These are phyloP conservation scores for Zasmidium angulare DNA, from an alignment of 2,329 filamentous ascomycete genomes.

Conservation along the genomic window DNA sequence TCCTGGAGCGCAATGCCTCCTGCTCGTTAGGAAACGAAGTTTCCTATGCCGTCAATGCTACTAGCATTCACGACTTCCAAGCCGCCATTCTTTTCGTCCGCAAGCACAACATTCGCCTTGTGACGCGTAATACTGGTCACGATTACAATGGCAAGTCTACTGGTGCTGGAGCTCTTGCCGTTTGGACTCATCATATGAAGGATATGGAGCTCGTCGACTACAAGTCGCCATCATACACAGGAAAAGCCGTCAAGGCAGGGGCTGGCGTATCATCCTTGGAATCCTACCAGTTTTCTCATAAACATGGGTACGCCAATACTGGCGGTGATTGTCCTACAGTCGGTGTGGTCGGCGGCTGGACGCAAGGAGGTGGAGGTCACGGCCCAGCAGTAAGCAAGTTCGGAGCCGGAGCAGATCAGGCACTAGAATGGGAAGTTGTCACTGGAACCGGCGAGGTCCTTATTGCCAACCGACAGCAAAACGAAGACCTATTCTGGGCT, in stretches of 20 bases:
- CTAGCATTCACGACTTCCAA: conserved; percentile 21
- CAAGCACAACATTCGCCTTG: conserved; percentile 19
- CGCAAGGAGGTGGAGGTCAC: conserved; percentile 26
- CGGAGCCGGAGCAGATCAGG: conserved; percentile 26
- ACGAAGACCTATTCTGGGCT: conserved; percentile 54
- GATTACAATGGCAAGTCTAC: conserved; percentile 54
- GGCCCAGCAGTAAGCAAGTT: conserved; percentile 13
- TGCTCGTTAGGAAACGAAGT: conserved; percentile 23
- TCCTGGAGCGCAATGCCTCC: conserved; percentile 29
- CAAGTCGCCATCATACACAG: conserved; percentile 42
- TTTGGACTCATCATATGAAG: conserved; percentile 59
- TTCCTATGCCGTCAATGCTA: conserved; percentile 28
- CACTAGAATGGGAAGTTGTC: conserved; percentile 46
- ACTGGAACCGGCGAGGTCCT: conserved; percentile 52
- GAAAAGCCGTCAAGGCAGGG: conserved; percentile 53
- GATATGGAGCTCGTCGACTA: conserved; percentile 47
- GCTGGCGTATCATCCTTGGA: conserved; percentile 56
- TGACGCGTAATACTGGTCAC: conserved; percentile 15
- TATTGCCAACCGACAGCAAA: conserved; percentile 42
- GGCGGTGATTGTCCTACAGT: conserved; percentile 56
- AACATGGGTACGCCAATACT: conserved; percentile 51
- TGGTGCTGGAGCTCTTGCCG: conserved; percentile 56
- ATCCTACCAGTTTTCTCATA: conserved; percentile 47
- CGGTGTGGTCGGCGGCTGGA: conserved; percentile 17
- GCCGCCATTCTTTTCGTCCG: conserved; percentile 23